A percentile compares a stretch with the other conserved stretches of the same genome.
Conservation (phyloP, 805 yeast genomes). For the Ogataea ramenticola region DNA sequence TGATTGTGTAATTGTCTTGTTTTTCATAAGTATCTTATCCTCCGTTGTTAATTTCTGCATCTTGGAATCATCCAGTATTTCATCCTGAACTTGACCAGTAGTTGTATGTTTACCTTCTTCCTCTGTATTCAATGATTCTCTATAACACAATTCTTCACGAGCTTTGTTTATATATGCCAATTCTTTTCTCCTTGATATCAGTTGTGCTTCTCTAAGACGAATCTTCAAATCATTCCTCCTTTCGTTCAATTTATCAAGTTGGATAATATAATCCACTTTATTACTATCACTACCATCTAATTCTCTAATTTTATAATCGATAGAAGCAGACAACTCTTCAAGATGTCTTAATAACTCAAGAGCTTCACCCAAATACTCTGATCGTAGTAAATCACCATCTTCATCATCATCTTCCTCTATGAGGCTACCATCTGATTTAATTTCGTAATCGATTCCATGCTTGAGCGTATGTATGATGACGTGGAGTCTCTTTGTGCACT, state of each 20-base stretch:
- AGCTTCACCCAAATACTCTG: slow-evolving; percentile 2
- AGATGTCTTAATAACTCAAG: slow-evolving; percentile 2
- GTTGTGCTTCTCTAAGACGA: slow-evolving; percentile 20
- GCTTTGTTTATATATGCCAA: slow-evolving; percentile 1
- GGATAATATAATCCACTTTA: not conserved
- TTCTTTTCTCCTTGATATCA: slow-evolving; percentile 17
- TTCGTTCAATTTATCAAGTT: slow-evolving; percentile 13
- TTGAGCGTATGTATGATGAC: slow-evolving; percentile 40
- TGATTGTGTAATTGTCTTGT: slow-evolving; percentile 37
- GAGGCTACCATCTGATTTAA: not conserved
- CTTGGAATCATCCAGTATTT: slow-evolving; percentile 22
- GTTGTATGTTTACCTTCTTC: not conserved
- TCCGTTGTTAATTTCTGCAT: slow-evolving; percentile 24
- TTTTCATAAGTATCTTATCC: slow-evolving; percentile 37
- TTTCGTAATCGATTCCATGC: slow-evolving; percentile 27
- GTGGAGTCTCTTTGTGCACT: slow-evolving; percentile 27
- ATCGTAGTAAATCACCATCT: not conserved
- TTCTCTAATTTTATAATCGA: slow-evolving; percentile 1
- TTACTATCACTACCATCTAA: not conserved
- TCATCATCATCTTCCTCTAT: slow-evolving; percentile 7
- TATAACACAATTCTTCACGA: slow-evolving; percentile 5
- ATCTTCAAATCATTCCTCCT: slow-evolving; percentile 18
- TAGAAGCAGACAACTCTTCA: slow-evolving; percentile 1
- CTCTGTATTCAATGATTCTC: slow-evolving; percentile 3
- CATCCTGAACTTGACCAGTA: slow-evolving; percentile 8